phyloP scores from a whole-genome alignment of 768 basidiomycete species.

The Cyathus striatus region DNA sequence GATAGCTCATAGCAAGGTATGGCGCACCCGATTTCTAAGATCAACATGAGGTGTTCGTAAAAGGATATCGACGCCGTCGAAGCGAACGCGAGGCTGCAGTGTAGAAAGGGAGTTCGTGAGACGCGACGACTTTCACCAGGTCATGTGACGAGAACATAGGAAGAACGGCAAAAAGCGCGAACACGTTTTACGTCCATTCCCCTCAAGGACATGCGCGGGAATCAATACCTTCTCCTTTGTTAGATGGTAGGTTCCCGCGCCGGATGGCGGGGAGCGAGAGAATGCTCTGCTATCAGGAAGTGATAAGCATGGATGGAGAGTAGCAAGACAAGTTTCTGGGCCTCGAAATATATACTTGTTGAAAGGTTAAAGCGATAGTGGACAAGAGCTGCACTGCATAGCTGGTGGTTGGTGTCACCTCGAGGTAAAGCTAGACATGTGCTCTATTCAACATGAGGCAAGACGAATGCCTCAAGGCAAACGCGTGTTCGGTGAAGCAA shows the following conservation, averaged over 20 bases:
- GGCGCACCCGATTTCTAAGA: slow-evolving; percentile 8
- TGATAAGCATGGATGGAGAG: too few species aligned
- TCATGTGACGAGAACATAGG: slow-evolving; percentile 23
- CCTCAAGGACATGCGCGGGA: too few species aligned
- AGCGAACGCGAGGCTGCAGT: slow-evolving; percentile 14
- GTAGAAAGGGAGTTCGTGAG: slow-evolving; percentile 14
- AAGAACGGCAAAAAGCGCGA: slow-evolving; percentile 19
- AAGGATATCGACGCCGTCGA: slow-evolving; percentile 7
- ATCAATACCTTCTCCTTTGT: too few species aligned
- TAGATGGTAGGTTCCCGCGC: too few species aligned
- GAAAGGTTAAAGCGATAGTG: too few species aligned
- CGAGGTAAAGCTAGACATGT: too few species aligned
- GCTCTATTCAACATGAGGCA: background rate
- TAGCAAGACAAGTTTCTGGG: too few species aligned
- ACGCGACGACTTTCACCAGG: slow-evolving; percentile 3
- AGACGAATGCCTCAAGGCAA: background rate
- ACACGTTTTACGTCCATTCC: slow-evolving; percentile 15
- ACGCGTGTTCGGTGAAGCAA: background rate
- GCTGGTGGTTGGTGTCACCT: too few species aligned
- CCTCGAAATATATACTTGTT: too few species aligned
- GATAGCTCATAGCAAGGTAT: slow-evolving; percentile 5
- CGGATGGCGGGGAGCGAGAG: too few species aligned
- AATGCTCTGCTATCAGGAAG: too few species aligned
- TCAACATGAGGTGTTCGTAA: slow-evolving; percentile 19
- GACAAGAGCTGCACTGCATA: too few species aligned